A percentile compares a stretch with the other conserved stretches of the same genome.
Conservation (phyloP, 2,329 filamentous ascomycete genomes). For the Calonectria naviculata region DNA sequence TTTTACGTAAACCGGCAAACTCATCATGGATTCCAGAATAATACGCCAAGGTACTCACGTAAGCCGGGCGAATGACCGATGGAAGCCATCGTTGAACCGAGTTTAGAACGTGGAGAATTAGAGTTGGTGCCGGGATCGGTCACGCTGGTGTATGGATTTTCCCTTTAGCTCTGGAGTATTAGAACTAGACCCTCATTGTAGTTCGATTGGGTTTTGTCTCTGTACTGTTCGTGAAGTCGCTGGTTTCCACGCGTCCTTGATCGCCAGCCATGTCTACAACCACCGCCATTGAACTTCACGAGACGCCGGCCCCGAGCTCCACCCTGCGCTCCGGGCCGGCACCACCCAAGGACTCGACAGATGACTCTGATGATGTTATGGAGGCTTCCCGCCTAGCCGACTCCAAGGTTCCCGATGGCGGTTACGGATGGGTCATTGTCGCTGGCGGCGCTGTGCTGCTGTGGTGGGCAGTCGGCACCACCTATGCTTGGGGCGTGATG, state of each 20-base stretch:
- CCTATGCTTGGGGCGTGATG: conserved; percentile 70
- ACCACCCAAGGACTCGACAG: neutral
- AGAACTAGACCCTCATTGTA: neutral
- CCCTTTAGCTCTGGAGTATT: neutral
- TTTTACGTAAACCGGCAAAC: neutral
- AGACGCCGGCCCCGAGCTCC: conserved; percentile 8
- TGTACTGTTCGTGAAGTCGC: neutral
- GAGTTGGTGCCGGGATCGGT: conserved; percentile 3
- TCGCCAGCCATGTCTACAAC: conserved; percentile 11
- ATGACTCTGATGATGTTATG: conserved; percentile 41
- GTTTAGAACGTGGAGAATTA: neutral
- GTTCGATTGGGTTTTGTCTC: neutral
- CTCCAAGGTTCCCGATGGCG: conserved; percentile 61
- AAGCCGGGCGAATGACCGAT: neutral
- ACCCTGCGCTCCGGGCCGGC: neutral
- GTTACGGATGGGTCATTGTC: conserved; percentile 68
- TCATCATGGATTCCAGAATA: neutral
- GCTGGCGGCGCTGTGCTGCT: conserved; percentile 59
- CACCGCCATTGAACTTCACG: conserved; percentile 21
- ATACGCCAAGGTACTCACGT: neutral
- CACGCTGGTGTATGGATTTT: neutral
- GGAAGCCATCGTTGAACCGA: neutral
- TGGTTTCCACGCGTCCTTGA: neutral
- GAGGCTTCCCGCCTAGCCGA: conserved; percentile 58
- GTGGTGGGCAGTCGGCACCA: conserved; percentile 68